Conservation (phyloP, 768 basidiomycete genomes). For the Leccinum rimulosum region DNA sequence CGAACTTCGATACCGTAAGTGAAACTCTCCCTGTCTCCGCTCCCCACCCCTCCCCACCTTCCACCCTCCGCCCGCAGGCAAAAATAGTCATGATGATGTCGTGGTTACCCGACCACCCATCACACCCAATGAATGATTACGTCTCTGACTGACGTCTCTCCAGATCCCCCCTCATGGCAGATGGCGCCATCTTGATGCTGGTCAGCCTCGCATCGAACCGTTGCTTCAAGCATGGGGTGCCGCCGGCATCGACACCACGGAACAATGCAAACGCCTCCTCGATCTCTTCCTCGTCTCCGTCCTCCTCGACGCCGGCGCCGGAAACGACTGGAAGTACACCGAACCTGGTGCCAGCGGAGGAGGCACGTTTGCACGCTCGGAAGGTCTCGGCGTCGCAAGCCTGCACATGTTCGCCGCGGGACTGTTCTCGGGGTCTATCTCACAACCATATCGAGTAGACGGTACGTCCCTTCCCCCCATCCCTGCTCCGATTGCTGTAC, state of each 20-base stretch:
- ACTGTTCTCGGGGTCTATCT: slow-evolving; percentile 63
- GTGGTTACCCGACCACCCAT: neutral
- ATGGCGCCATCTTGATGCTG: slow-evolving; percentile 85
- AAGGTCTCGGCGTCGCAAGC: slow-evolving; percentile 87
- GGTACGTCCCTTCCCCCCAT: slow-evolving; percentile 43
- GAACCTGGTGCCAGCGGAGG: slow-evolving; percentile 55
- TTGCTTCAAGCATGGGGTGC: slow-evolving; percentile 57
- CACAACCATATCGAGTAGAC: slow-evolving; percentile 73
- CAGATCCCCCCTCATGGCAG: slow-evolving; percentile 87
- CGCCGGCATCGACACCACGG: slow-evolving; percentile 42
- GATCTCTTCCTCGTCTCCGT: slow-evolving; percentile 92
- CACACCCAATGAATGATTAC: neutral
- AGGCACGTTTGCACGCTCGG: slow-evolving; percentile 59
- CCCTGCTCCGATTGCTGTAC: neutral
- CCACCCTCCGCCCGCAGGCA: slow-evolving; percentile 8
- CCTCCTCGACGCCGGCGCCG: slow-evolving; percentile 92
- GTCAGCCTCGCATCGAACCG: slow-evolving; percentile 58
- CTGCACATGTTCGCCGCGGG: slow-evolving; percentile 86
- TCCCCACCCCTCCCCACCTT: neutral
- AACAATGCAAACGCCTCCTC: slow-evolving; percentile 71
- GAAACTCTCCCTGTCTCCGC: neutral
- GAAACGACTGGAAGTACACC: slow-evolving; percentile 73
- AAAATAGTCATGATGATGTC: neutral
- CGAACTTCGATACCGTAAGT: slow-evolving; percentile 59
- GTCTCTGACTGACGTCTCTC: neutral